Conservation (phyloP, 805 yeast genomes). For the Millerozyma acaciae region DNA sequence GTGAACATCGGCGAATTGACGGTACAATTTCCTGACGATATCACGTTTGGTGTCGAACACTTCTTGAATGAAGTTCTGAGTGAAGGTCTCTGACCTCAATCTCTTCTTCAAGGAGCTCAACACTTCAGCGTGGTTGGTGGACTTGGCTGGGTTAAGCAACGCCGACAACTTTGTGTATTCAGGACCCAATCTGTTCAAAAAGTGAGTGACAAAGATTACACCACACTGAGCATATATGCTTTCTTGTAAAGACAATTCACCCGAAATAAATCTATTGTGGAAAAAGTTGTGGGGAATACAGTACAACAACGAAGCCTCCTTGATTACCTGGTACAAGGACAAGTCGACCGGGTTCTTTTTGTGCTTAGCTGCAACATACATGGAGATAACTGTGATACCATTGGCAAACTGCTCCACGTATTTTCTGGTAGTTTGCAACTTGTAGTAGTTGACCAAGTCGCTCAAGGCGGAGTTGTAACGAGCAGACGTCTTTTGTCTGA, state of each 20-base stretch:
- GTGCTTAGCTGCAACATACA: slow-evolving; percentile 68
- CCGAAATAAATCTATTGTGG: slow-evolving; percentile 64
- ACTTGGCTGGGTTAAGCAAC: slow-evolving; percentile 58
- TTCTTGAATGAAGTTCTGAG: slow-evolving; percentile 77
- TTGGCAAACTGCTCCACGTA: slow-evolving; percentile 92
- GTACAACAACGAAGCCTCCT: slow-evolving; percentile 89
- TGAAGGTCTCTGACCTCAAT: slow-evolving; percentile 88
- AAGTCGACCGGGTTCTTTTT: slow-evolving; percentile 59
- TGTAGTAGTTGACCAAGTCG: slow-evolving; percentile 84
- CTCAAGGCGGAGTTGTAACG: slow-evolving; percentile 84
- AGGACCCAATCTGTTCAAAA: slow-evolving; percentile 88
- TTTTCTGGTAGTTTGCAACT: slow-evolving; percentile 78
- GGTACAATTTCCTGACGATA: slow-evolving; percentile 75
- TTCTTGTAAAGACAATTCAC: slow-evolving; percentile 88
- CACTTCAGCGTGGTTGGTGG: slow-evolving; percentile 69
- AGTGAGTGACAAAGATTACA: slow-evolving; percentile 88
- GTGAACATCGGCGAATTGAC: slow-evolving; percentile 88
- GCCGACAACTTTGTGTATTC: slow-evolving; percentile 71
- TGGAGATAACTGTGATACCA: slow-evolving; percentile 80
- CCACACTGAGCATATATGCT: slow-evolving; percentile 92
- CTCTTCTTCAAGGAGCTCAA: slow-evolving; percentile 79
- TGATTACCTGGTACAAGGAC: slow-evolving; percentile 82
- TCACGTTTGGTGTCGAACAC: slow-evolving; percentile 67
- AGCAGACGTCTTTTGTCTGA: slow-evolving; percentile 76
- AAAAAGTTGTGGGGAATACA: slow-evolving; percentile 87